Conservation (phyloP, 768 basidiomycete genomes). For the Sistotremastrum niveocremeum region DNA sequence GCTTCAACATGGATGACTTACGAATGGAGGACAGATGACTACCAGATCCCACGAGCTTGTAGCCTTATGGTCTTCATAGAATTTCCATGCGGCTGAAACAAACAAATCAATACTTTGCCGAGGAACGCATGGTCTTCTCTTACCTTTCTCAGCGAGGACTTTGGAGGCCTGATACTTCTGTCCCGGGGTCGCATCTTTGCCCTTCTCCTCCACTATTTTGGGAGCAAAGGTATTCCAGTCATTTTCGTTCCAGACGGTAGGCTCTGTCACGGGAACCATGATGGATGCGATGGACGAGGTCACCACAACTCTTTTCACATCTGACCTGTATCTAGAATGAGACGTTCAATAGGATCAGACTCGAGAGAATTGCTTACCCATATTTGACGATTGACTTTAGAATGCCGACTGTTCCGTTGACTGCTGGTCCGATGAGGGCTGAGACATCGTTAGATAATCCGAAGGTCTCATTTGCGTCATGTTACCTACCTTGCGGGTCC, state of each 20-base stretch:
- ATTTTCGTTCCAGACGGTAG: constrained; percentile 27
- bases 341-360: background rate
- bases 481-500: constrained; percentile 3
- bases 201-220: constrained; percentile 32
- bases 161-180: constrained; percentile 50
- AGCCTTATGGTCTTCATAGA: constrained; percentile 9
- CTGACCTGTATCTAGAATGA: constrained; percentile 4
- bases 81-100: constrained; percentile 17
- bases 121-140: too few species aligned
- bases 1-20: constrained; percentile 1
- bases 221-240: constrained; percentile 50
- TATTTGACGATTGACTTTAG: constrained; percentile 20
- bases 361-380: constrained; percentile 1
- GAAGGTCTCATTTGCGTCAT: background rate
- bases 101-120: constrained; percentile 1
- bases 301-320: constrained; percentile 7
- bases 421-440: constrained; percentile 28
- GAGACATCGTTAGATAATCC: background rate
- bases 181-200: constrained; percentile 25
- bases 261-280: constrained; percentile 10
- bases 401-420: constrained; percentile 28
- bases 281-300: constrained; percentile 5
- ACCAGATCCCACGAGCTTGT: constrained; percentile 14
- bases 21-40: constrained; percentile 17
- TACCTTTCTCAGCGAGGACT: constrained; percentile 50